phyloP scores from a whole-genome alignment of 495 filamentous ascomycete species.

The Podospora sp. region DNA sequence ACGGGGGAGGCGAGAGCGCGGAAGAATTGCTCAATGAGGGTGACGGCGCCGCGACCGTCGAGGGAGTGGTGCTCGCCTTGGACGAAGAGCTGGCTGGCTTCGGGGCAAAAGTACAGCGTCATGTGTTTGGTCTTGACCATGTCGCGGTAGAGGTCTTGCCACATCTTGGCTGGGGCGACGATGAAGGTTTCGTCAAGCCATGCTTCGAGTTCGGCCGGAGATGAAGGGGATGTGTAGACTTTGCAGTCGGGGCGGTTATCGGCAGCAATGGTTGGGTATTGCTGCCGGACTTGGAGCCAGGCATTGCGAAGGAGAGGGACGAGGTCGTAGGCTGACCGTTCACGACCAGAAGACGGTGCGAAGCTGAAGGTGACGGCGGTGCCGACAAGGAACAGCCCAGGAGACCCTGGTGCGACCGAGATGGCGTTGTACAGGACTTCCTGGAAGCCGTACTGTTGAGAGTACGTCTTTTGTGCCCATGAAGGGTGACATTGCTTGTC shows the following conservation, averaged over 20 bases:
- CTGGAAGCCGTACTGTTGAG: conserved; percentile 17
- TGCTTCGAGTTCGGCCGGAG: conserved; percentile 11
- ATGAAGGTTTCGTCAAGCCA: conserved; percentile 16
- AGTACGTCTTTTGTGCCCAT: conserved; percentile 7
- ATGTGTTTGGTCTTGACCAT: conserved; percentile 16
- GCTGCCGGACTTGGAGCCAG: conserved; percentile 15
- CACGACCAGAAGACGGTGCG: neutral
- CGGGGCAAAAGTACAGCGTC: conserved; percentile 14
- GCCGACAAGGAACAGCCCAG: conserved; percentile 11
- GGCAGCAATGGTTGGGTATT: conserved; percentile 16
- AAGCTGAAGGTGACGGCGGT: conserved; percentile 12
- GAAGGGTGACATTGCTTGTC: neutral
- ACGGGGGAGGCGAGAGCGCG: conserved; percentile 6
- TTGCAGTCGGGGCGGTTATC: conserved; percentile 14
- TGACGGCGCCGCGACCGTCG: conserved; percentile 11
- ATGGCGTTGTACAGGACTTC: conserved; percentile 21
- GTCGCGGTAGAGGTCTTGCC: neutral
- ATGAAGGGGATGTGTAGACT: conserved; percentile 3
- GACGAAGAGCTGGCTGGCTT: conserved; percentile 10
- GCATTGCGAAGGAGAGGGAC: conserved; percentile 11
- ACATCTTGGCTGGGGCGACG: conserved; percentile 5
- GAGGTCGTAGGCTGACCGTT: neutral
- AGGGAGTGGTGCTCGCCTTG: conserved; percentile 14
- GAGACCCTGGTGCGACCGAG: conserved; percentile 15
- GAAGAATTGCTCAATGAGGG: conserved; percentile 15